phyloP scores from a whole-genome alignment of 2,329 filamentous ascomycete genomes.

The Ascochyta clinopodiicola region DNA sequence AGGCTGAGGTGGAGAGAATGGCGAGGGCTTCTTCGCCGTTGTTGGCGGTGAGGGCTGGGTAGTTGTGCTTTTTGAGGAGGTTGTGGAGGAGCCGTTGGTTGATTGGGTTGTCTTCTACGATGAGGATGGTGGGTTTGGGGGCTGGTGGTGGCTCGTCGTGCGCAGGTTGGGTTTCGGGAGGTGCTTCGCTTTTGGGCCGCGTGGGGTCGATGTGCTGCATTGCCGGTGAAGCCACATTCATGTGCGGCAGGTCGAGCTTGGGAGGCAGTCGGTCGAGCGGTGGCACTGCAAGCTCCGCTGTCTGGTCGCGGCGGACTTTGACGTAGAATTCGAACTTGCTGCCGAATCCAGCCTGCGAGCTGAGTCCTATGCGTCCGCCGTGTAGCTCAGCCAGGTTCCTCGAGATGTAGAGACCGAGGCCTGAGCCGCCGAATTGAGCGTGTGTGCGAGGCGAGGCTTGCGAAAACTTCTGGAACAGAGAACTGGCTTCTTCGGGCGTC shows the following conservation, averaged over 20 bases:
- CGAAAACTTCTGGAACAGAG: slow-evolving; percentile 15
- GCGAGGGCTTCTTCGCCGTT: slow-evolving; percentile 38
- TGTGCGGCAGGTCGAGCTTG: not conserved
- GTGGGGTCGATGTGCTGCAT: slow-evolving; percentile 1
- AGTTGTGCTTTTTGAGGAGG: slow-evolving; percentile 36
- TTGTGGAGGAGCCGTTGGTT: slow-evolving; percentile 38
- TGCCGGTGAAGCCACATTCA: slow-evolving; percentile 1
- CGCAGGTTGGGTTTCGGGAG: not conserved
- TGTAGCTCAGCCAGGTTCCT: slow-evolving; percentile 35
- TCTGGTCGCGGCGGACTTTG: slow-evolving; percentile 10
- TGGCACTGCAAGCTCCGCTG: not conserved
- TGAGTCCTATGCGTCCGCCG: slow-evolving; percentile 34
- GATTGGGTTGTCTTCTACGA: slow-evolving; percentile 45
- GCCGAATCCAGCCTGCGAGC: slow-evolving; percentile 25
- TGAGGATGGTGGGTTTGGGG: slow-evolving; percentile 24
- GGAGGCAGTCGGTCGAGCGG: not conserved
- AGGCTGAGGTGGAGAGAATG: slow-evolving; percentile 14
- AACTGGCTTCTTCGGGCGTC: slow-evolving; percentile 3
- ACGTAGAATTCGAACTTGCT: slow-evolving; percentile 38
- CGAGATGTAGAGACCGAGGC: slow-evolving; percentile 34
- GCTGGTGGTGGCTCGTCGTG: not conserved
- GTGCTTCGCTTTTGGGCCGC: too few relatives aligned
- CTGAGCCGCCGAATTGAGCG: slow-evolving; percentile 57
- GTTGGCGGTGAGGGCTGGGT: slow-evolving; percentile 32
- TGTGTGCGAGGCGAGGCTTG: slow-evolving; percentile 26